Evolutionary conservation across 768 basidiomycete species (phyloP).

Genomic region (Termitomyces titanicus): DNA sequence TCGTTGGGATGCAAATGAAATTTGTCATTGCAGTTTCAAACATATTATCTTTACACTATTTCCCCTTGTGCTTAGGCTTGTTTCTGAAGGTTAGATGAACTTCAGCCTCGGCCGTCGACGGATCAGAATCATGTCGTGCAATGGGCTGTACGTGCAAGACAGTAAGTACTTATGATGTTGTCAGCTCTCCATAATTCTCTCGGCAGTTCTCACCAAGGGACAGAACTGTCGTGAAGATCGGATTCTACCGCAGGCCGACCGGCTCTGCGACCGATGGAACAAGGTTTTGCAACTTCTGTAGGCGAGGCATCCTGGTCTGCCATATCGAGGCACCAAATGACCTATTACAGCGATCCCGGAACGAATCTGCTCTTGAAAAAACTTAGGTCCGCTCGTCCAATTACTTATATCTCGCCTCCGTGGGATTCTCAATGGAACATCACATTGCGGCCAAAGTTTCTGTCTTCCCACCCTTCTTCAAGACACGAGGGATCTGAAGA

Average conservation of each 20-base stretch:
- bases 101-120: neutral
- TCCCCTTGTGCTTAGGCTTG: neutral
- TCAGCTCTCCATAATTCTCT: neutral
- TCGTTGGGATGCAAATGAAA: neutral
- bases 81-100: neutral
- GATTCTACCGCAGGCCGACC: slow-evolving; percentile 7
- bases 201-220: neutral
- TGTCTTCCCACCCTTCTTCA: neutral
- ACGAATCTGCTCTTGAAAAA: slow-evolving; percentile 16
- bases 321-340: slow-evolving; percentile 12
- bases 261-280: neutral
- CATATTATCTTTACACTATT: neutral
- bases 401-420: slow-evolving; percentile 7
- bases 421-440: slow-evolving; percentile 11
- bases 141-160: too few relatives aligned
- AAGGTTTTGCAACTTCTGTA: slow-evolving; percentile 1
- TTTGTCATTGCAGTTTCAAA: neutral
- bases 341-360: slow-evolving; percentile 15
- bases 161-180: too few relatives aligned
- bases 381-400: slow-evolving; percentile 16
- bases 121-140: neutral
- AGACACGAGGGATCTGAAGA: neutral
- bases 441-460: slow-evolving; percentile 5
- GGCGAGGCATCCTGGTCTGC: slow-evolving; percentile 7
- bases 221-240: neutral